phyloP scores from a whole-genome alignment of 768 basidiomycete species.

The Suillus hirtellus region DNA sequence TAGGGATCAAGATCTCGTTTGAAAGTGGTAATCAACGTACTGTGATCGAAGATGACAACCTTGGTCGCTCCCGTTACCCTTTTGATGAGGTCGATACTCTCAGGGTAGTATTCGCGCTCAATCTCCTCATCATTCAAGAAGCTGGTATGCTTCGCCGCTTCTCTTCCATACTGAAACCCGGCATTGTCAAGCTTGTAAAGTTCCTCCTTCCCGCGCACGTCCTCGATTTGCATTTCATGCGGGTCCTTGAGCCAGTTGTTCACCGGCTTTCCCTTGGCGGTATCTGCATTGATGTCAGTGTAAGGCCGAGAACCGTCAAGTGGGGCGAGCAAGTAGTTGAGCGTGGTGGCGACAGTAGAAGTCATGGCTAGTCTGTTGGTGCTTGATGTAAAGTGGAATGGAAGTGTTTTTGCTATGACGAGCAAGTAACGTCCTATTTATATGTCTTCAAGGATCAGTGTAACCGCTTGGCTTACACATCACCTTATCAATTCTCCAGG shows the following conservation, averaged over 20 bases:
- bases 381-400: too few species aligned
- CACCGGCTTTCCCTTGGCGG: too few species aligned
- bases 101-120: slow-evolving; percentile 39
- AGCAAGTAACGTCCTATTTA: too few species aligned
- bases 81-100: slow-evolving; percentile 41
- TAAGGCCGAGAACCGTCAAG: too few species aligned
- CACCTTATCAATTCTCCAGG: too few species aligned
- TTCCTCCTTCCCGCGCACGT: slow-evolving; percentile 37
- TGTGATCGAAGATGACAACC: slow-evolving; percentile 45
- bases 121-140: slow-evolving; percentile 40
- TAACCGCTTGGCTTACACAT: too few species aligned
- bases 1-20: background rate
- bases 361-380: too few species aligned
- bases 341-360: too few species aligned
- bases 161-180: slow-evolving; percentile 36
- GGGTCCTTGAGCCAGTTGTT: slow-evolving; percentile 25
- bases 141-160: slow-evolving; percentile 24
- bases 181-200: slow-evolving; percentile 34
- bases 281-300: too few species aligned
- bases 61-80: slow-evolving; percentile 38
- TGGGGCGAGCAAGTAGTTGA: too few species aligned
- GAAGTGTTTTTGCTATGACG: too few species aligned
- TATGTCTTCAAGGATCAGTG: too few species aligned
- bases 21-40: slow-evolving; percentile 20
- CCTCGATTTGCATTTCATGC: slow-evolving; percentile 26